Evolutionary conservation across 1,284 basidiomycete genomes (phyloP).

Genomic region (Grifola frondosa): DNA sequence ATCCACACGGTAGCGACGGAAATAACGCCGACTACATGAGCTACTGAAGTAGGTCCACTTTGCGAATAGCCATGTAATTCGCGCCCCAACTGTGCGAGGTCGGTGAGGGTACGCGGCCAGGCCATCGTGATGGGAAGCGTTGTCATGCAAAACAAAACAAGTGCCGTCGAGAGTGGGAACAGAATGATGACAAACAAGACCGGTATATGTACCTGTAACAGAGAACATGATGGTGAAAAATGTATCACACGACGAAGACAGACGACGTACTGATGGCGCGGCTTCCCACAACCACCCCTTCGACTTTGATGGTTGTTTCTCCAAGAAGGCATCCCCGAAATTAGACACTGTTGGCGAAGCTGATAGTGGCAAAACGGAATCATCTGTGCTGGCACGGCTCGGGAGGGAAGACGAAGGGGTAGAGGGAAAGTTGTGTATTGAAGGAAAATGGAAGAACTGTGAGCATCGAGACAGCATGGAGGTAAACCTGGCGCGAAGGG

Average conservation of each 20-base stretch:
- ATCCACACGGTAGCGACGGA: constrained; percentile 88
- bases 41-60: constrained; percentile 58
- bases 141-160: constrained; percentile 50
- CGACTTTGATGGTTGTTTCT: constrained; percentile 35
- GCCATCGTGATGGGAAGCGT: constrained; percentile 70
- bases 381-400: constrained; percentile 45
- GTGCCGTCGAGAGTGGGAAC: constrained; percentile 60
- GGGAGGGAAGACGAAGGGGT: constrained; percentile 49
- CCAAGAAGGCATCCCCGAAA: constrained; percentile 47
- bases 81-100: constrained; percentile 69
- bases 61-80: constrained; percentile 77
- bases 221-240: constrained; percentile 18
- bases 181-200: constrained; percentile 66
- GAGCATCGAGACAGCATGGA: constrained; percentile 50
- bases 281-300: constrained; percentile 39
- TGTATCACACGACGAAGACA: constrained; percentile 22
- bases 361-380: constrained; percentile 69
- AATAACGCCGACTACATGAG: constrained; percentile 79
- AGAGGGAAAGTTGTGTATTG: constrained; percentile 30
- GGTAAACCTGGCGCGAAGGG: constrained; percentile 25
- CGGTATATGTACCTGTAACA: constrained; percentile 54
- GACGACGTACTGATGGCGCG: constrained; percentile 46
- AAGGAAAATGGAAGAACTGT: constrained; percentile 46
- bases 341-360: constrained; percentile 52
- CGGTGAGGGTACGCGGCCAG: constrained; percentile 73